Conservation (phyloP, 192 early-diverging fungal genomes). For the Mortierella claussenii region DNA sequence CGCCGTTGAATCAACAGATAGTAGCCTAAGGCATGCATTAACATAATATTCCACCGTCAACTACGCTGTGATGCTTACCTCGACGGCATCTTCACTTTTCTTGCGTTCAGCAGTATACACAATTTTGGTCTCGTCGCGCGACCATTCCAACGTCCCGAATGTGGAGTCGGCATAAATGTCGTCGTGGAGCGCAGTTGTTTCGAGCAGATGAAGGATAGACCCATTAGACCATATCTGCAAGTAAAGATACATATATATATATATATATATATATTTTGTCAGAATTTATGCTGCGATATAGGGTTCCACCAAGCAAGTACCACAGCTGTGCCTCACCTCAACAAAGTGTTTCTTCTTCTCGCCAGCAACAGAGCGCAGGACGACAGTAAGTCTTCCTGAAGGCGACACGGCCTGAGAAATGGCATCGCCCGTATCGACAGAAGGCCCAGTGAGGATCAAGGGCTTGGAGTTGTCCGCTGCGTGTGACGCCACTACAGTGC, state of each 20-base stretch:
- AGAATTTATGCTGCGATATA: too few species aligned
- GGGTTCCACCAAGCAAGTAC: not conserved
- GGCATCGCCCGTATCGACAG: slow-evolving; percentile 46
- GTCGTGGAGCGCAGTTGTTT: slow-evolving; percentile 75
- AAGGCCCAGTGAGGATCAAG: slow-evolving; percentile 39
- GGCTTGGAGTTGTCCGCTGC: slow-evolving; percentile 26
- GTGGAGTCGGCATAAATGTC: slow-evolving; percentile 76
- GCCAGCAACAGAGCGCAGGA: slow-evolving; percentile 55
- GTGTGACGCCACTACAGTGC: slow-evolving; percentile 49
- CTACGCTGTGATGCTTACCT: slow-evolving; percentile 18
- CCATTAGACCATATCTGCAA: slow-evolving; percentile 63
- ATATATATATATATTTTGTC: too few species aligned
- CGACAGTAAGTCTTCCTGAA: slow-evolving; percentile 43
- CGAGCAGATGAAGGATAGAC: slow-evolving; percentile 62
- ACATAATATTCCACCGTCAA: not conserved
- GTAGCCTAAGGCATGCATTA: too few species aligned
- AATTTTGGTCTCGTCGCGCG: slow-evolving; percentile 60
- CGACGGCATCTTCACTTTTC: slow-evolving; percentile 55
- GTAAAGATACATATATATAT: not conserved
- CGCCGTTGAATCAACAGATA: too few species aligned
- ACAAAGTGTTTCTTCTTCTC: slow-evolving; percentile 65
- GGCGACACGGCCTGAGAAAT: slow-evolving; percentile 45
- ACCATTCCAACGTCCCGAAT: slow-evolving; percentile 74
- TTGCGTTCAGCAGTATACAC: slow-evolving; percentile 81
- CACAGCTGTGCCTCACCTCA: slow-evolving; percentile 47